Evolutionary conservation across 2,329 filamentous ascomycete genomes (phyloP), one percentile per base, ranked within the genome.

Genomic region (Cordyceps cicadae): DNA sequence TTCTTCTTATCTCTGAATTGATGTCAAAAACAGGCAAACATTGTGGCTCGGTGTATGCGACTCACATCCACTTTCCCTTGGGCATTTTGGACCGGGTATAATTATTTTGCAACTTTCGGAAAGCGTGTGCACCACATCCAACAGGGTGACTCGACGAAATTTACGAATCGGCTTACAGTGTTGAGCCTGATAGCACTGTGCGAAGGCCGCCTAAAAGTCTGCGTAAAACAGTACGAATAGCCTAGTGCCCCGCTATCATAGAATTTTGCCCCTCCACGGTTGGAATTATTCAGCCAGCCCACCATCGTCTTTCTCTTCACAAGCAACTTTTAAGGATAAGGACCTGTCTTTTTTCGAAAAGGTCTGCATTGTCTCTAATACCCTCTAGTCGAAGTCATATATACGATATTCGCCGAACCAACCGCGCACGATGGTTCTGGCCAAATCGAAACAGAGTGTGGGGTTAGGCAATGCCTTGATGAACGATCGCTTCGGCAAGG

Each of bases 401-500:
- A 50, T 61, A 39, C 41, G 43, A 64, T 53, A 58, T 50, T 62
- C 62, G 59, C 56, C 61, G 62, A 46, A 58, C 29, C 52, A 46
- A 62, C 53, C 63, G 67, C 65, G 64, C 74, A 80, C 68, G 62
- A 85, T 85, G 82, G 75, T 77, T 72, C 74, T 80, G 69, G 86
- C 94, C 75, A 99, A 97, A 79, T 96, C 92, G 66, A 97, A 97
- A 76, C 96, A 92, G 76, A 83, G 87, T 69, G 91, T 97, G 70
- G 94, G 94, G 74, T 86, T 99, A 77, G 94, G 94, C 73, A 97
- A 97, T 79, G 87, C 89, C 77, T 85, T 99, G 72, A 99, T 99
- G 94, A 97, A 97, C 74, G 94, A 97, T 77, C 89, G 93, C 62
- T 97, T 97, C 75, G 91, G 92, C 71, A 96, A 94, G 77, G 90